These are phyloP conservation scores for Neoconidiobolus thromboides DNA, from an alignment of 371 early-diverging fungal species.

Conservation along the genomic window DNA sequence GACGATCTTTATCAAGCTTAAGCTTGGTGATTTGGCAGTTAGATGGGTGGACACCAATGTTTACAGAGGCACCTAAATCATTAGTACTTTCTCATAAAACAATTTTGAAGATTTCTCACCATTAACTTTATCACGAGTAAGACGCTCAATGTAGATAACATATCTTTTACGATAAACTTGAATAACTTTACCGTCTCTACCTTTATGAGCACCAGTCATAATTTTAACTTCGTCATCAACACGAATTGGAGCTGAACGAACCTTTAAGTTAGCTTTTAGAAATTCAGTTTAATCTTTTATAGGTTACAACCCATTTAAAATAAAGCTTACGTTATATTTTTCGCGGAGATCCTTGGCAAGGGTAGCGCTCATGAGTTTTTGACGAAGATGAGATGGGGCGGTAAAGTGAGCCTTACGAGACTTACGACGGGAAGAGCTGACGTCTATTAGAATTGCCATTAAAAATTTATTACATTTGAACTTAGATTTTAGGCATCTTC, in stretches of 20 bases:
- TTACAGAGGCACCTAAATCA: conserved; percentile 45
- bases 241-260: conserved; percentile 89
- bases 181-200: conserved; percentile 90
- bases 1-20: conserved; percentile 92
- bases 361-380: conserved; percentile 89
- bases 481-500: too few relatives aligned
- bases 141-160: conserved; percentile 94
- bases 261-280: conserved; percentile 15
- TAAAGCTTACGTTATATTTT: conserved; percentile 64
- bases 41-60: conserved; percentile 91
- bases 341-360: conserved; percentile 95
- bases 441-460: conserved; percentile 24
- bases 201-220: conserved; percentile 90
- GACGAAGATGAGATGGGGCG: conserved; percentile 85
- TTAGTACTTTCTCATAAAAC: neutral
- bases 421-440: conserved; percentile 89
- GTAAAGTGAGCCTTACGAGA: conserved; percentile 96
- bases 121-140: conserved; percentile 92
- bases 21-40: conserved; percentile 91
- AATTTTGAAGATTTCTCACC: conserved; percentile 21
- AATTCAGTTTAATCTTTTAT: too few relatives aligned
- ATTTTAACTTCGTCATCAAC: conserved; percentile 93
- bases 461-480: too few relatives aligned
- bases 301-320: neutral
- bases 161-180: conserved; percentile 96